Base-by-base conservation (phyloP, 139 green algal genomes). In the Chlorella ohadii region DNA sequence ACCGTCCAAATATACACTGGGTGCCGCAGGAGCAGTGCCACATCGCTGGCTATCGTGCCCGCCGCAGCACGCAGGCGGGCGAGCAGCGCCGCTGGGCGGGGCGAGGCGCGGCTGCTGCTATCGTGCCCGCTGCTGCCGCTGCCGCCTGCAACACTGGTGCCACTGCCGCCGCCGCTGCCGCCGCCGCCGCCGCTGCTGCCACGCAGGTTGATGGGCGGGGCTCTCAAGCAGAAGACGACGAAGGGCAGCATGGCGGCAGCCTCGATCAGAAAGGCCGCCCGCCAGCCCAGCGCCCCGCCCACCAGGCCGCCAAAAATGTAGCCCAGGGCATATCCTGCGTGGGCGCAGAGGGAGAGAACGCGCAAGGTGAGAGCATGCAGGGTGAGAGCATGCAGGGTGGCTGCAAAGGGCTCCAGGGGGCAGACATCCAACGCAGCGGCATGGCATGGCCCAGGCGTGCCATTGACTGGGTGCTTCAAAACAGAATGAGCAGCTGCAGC, bases 281-380 rank as follows among this genome's bases (percentile, higher is more conserved):
- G 87, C 97, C 97, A 99, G 41, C 90, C 89, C 20, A 94, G 59
- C 19, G 87, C 22, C 3, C 77, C 75, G 2, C 86, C 90, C 11
- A 94, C 78, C 19, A 92, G 41, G 23, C 92, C 93, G 16, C 96
- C 96, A 17, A 93, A 92, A 1, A 98, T 91, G 88, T 98, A 99
- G 55, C 96, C 96, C 12, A 93, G 59, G 2, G 92, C 94, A 65
- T 83, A 91, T 2, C 66, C 51, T 59, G 67, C 23, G 39, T 34
- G 25, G 15, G 44, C 6, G 44, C 44, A 25, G 36, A 55, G 13
- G 61, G 31, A 25, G 12, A 25, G 28, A 47, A 1, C 4, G 15
- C 0, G 13, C n/a, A n/a, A n/a, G n/a, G n/a, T n/a, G n/a, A n/a
- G n/a, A n/a, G n/a, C n/a, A 6, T 22, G 68, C 27, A 33, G 41